Base-by-base conservation (phyloP, 768 basidiomycete species). In the Phaeotremella fagi region DNA sequence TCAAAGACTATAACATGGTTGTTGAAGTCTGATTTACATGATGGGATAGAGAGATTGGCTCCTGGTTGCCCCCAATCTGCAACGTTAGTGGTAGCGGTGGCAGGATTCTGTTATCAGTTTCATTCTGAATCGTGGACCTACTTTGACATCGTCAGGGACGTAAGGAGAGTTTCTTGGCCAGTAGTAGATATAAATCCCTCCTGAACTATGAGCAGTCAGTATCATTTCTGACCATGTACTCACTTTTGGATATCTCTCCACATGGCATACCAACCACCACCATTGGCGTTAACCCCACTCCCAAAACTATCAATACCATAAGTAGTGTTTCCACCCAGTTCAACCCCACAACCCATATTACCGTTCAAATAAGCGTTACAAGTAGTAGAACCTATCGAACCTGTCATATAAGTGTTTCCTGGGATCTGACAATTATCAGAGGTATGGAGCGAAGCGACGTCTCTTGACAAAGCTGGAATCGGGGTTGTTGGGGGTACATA, bases 311-410 rank as follows among this genome's bases (percentile, higher is more conserved):
- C 46, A 14, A 52, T 55, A 14, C 68, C 70, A 12, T 68, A 68
- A 25, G 60, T 63, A 2, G 54, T 61, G 3, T 59, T 54, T 12
- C 57, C 63, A 4, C 63, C 65, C 44, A 69, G 53, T 47, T 69
- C 61, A 20, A 80, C 80, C 35, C 83, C 82, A 63, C 85, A 86
- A 12, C 85, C 85, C 63, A 78, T 76, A 61, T 85, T 86, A 63
- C 60, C 78, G 63, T 82, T 81, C 14, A 63, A 24, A 36, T 59
- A 61, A 16, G 69, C 69, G 12, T 62, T 60, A 50, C 73, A 74
- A 3, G 57, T 51, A 5, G 54, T 63, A 15, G 53, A 38, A 1
- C 58, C 68, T 47, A 59, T 43, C 22, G 31, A 45, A 22, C 73
- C 73, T 7, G 64, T 67, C 62, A 52, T 61, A 33, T 61, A 64